Conservation (phyloP, 345 rosid species). For the Geranium rotundifolium region DNA sequence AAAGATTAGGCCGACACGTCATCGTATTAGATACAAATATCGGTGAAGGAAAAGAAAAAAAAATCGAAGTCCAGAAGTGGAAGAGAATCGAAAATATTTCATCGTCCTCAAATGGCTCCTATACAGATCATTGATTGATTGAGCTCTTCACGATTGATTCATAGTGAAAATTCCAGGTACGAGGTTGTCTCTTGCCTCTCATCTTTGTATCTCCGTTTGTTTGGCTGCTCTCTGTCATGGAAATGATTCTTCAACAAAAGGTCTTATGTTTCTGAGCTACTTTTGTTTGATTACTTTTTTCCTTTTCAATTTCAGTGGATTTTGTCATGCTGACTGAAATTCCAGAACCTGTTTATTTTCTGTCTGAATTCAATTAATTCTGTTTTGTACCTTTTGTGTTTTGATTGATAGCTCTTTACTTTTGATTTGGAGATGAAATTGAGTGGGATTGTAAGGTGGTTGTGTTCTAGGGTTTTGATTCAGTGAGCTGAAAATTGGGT, state of each 20-base stretch:
- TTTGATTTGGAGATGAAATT: background rate
- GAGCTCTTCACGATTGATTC: background rate
- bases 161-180: background rate
- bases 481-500: background rate
- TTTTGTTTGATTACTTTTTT: too few relatives aligned
- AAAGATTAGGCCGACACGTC: too few relatives aligned
- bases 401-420: too few relatives aligned
- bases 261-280: too few relatives aligned
- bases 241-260: too few relatives aligned
- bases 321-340: too few relatives aligned
- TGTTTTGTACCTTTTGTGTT: too few relatives aligned
- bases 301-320: background rate
- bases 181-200: background rate
- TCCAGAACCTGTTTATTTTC: too few relatives aligned
- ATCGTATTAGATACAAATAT: too few relatives aligned
- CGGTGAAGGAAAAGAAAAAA: too few relatives aligned
- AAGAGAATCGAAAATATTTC: background rate
- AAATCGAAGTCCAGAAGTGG: background rate
- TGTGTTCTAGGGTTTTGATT: background rate
- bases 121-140: background rate
- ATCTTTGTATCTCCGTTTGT: background rate
- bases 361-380: too few relatives aligned
- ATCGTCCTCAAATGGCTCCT: background rate
- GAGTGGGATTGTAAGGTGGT: background rate
- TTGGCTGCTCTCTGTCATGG: background rate